These are phyloP conservation scores for Aplosporella prunicola DNA, from an alignment of 2,329 filamentous ascomycete species.

Conservation along the genomic window DNA sequence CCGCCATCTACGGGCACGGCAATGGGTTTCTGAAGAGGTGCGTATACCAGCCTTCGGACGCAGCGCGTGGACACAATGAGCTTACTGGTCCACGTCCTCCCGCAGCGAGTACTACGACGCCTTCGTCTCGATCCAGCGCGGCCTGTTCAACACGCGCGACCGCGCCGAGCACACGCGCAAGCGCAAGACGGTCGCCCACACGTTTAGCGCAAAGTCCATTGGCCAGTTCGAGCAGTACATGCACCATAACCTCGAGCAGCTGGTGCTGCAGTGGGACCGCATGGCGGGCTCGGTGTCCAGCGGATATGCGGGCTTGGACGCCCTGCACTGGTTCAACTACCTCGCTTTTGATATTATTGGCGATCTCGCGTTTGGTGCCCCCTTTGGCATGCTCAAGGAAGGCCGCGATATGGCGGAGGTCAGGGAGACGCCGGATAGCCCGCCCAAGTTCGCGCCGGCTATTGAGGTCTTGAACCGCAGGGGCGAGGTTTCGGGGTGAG, in stretches of 20 bases:
- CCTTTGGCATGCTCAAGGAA: conserved; percentile 73
- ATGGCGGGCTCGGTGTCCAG: conserved; percentile 45
- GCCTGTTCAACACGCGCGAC: conserved; percentile 83
- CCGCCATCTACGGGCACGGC: conserved; percentile 59
- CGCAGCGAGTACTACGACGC: conserved; percentile 77
- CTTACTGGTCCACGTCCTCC: background rate
- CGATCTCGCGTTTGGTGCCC: conserved; percentile 61
- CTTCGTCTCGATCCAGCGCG: conserved; percentile 77
- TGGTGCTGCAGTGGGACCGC: conserved; percentile 63
- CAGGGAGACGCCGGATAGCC: conserved; percentile 48
- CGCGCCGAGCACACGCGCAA: conserved; percentile 76
- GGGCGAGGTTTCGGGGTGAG: conserved; percentile 67
- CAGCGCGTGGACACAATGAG: background rate
- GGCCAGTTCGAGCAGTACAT: conserved; percentile 85
- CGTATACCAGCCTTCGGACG: background rate
- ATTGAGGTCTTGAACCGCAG: conserved; percentile 83
- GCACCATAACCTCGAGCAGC: conserved; percentile 63
- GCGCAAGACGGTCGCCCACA: conserved; percentile 79
- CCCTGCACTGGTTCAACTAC: conserved; percentile 72
- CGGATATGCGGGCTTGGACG: conserved; percentile 57
- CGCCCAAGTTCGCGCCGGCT: conserved; percentile 62
- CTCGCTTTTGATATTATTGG: conserved; percentile 52
- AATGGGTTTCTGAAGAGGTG: conserved; percentile 42
- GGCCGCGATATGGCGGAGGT: conserved; percentile 72
- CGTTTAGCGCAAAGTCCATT: conserved; percentile 73